Evolutionary conservation across 2,329 filamentous ascomycete species (phyloP).

Genomic region (Fusarium sp.): DNA sequence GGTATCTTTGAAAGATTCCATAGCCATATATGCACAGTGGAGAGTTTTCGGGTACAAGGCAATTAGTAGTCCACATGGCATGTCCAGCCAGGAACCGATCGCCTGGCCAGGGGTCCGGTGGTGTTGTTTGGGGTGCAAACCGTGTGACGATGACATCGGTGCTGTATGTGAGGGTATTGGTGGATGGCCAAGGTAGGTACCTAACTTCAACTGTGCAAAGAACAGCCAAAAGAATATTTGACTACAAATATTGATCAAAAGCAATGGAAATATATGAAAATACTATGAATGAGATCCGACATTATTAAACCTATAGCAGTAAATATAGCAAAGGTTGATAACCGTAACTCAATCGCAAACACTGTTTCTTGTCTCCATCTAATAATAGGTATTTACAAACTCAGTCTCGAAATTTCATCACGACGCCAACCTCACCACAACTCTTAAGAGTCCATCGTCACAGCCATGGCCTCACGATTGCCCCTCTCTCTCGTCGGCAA

Average conservation of each 20-base stretch:
- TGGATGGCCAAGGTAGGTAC: background rate
- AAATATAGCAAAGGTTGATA: background rate
- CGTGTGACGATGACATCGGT: conserved; percentile 28
- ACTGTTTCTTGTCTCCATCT: background rate
- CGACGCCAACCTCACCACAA: conserved; percentile 6
- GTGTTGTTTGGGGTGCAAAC: conserved; percentile 2
- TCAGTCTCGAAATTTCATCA: conserved; percentile 25
- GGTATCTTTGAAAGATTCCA: background rate
- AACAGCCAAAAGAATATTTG: background rate
- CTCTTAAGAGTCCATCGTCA: conserved; percentile 1
- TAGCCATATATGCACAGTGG: background rate
- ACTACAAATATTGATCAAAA: background rate
- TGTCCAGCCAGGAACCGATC: conserved; percentile 30
- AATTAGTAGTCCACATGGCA: conserved; percentile 14
- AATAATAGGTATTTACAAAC: background rate
- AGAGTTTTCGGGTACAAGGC: background rate
- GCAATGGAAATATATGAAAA: background rate
- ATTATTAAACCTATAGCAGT: background rate
- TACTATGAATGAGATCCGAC: too few species aligned
- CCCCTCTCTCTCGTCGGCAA: conserved; percentile 60
- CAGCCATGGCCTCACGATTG: conserved; percentile 31
- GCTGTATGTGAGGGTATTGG: background rate
- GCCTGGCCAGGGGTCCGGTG: conserved; percentile 15
- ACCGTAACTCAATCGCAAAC: background rate
- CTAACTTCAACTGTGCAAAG: too few species aligned